phyloP scores from a whole-genome alignment of 345 rosid genomes.

The Ceriops decandra region DNA sequence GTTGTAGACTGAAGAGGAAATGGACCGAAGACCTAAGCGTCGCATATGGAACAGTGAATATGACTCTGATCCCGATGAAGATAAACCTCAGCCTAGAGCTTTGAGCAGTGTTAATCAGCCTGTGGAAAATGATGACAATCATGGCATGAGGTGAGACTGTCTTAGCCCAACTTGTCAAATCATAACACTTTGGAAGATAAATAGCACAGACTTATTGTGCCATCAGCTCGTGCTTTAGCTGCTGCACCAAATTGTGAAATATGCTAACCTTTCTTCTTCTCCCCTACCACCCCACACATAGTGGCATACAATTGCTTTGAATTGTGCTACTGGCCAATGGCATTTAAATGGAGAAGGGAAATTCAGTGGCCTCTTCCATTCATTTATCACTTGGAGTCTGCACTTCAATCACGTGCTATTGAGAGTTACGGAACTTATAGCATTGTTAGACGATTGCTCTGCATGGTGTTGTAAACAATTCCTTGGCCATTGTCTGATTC shows the following conservation, averaged over 20 bases:
- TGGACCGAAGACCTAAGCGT: slow-evolving; percentile 64
- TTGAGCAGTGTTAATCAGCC: slow-evolving; percentile 27
- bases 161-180: background rate
- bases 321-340: no score
- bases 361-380: no score
- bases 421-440: background rate
- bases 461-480: background rate
- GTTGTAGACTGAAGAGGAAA: slow-evolving; percentile 55
- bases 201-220: background rate
- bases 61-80: slow-evolving; percentile 78
- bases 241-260: no score
- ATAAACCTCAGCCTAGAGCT: slow-evolving; percentile 40
- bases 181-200: background rate
- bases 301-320: no score
- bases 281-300: no score
- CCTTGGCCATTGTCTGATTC: background rate
- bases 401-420: background rate
- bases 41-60: slow-evolving; percentile 86
- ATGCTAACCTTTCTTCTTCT: no score
- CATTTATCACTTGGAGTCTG: no score
- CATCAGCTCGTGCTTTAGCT: no score
- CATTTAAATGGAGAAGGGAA: no score
- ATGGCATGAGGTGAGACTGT: slow-evolving; percentile 40
- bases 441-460: background rate
- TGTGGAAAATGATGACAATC: slow-evolving; percentile 45